Conservation (phyloP, 805 yeast genomes). For the Metschnikowia koreensis region DNA sequence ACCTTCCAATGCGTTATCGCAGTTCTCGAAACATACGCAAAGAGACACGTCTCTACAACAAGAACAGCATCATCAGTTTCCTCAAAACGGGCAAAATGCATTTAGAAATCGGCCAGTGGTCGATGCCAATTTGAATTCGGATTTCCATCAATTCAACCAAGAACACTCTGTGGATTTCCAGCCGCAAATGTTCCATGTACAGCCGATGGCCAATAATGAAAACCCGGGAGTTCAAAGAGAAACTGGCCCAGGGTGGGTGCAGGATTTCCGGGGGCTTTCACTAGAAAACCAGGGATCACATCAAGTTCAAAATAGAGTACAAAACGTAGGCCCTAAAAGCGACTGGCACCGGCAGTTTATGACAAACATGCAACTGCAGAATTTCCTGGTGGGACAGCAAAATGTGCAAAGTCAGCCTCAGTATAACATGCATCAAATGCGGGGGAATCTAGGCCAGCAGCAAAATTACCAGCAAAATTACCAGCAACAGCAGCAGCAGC, state of each 20-base stretch:
- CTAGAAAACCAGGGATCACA: slow-evolving; percentile 3
- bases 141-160: slow-evolving; percentile 34
- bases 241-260: slow-evolving; percentile 14
- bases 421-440: neutral
- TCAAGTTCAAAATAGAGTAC: neutral
- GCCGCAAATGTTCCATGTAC: slow-evolving; percentile 3
- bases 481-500: slow-evolving; percentile 10
- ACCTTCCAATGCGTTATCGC: slow-evolving; percentile 44
- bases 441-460: neutral
- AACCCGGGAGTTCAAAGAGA: neutral
- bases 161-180: slow-evolving; percentile 12
- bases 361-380: slow-evolving; percentile 14
- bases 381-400: neutral
- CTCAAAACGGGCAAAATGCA: slow-evolving; percentile 6
- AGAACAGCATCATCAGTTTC: slow-evolving; percentile 21
- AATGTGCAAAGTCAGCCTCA: neutral
- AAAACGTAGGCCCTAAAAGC: slow-evolving; percentile 7
- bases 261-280: slow-evolving; percentile 16
- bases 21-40: slow-evolving; percentile 40
- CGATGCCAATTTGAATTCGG: slow-evolving; percentile 38
- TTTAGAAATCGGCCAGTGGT: slow-evolving; percentile 22
- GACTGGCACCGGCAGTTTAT: slow-evolving; percentile 30
- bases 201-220: slow-evolving; percentile 18
- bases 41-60: slow-evolving; percentile 40
- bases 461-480: slow-evolving; percentile 4